Conservation (phyloP, 2,329 filamentous ascomycete genomes). For the Fusarium clavum region DNA sequence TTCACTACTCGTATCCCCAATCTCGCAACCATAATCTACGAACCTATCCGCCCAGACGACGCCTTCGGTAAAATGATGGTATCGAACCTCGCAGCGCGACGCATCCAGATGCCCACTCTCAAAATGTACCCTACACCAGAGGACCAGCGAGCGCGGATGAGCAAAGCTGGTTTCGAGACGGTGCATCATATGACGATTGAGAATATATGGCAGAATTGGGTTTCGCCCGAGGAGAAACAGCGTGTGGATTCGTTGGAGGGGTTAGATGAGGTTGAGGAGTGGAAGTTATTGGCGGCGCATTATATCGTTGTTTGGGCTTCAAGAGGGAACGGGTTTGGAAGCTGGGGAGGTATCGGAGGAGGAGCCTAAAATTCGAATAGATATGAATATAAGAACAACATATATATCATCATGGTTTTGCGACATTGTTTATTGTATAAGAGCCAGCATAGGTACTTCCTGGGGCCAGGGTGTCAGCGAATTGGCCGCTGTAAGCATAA, state of each 20-base stretch:
- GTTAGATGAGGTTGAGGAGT: conserved; percentile 95
- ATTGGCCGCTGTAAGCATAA: no score
- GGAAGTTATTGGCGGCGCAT: conserved; percentile 85
- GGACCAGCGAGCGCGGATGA: conserved; percentile 76
- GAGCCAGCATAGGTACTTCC: neutral
- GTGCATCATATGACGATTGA: conserved; percentile 60
- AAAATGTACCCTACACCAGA: conserved; percentile 74
- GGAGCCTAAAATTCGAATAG: conserved; percentile 2
- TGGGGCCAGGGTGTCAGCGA: no score
- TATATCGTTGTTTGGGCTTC: conserved; percentile 94
- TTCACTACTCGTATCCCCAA: conserved; percentile 66
- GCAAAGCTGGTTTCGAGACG: conserved; percentile 70
- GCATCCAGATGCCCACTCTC: conserved; percentile 87
- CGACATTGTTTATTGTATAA: neutral
- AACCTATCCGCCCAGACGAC: conserved; percentile 86
- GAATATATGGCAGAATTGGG: conserved; percentile 81
- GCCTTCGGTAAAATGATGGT: conserved; percentile 94
- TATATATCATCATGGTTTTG: neutral
- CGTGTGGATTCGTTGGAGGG: conserved; percentile 84
- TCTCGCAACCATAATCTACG: conserved; percentile 80
- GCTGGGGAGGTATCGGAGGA: conserved; percentile 31
- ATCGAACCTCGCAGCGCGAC: conserved; percentile 83
- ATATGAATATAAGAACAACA: neutral
- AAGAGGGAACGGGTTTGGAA: conserved; percentile 55
- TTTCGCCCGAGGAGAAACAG: conserved; percentile 76